Conservation (phyloP, 2,329 filamentous ascomycete species). For the Botrytis medusae region DNA sequence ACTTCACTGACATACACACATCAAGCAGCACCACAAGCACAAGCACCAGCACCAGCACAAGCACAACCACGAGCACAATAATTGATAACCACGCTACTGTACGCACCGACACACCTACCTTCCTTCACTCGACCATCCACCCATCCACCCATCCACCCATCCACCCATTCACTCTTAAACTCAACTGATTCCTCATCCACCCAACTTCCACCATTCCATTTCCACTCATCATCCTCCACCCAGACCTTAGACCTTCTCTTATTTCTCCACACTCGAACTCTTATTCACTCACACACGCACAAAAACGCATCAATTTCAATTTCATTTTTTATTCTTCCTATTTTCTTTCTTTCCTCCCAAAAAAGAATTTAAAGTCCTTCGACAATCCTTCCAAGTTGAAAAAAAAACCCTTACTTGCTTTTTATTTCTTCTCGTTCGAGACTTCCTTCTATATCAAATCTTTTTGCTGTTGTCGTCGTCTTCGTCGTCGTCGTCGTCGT, state of each 20-base stretch:
- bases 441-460: background rate
- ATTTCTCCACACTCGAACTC: slow-evolving; percentile 2
- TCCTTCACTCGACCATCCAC: background rate
- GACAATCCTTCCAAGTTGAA: background rate
- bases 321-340: background rate
- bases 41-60: background rate
- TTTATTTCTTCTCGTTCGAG: background rate
- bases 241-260: background rate
- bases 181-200: background rate
- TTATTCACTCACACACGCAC: background rate
- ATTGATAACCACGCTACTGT: background rate
- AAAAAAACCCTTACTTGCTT: background rate
- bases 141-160: too few relatives aligned
- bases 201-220: background rate
- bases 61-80: too few relatives aligned
- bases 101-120: background rate
- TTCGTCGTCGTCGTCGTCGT: background rate
- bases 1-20: background rate
- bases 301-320: slow-evolving; percentile 14
- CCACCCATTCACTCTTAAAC: background rate
- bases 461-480: background rate
- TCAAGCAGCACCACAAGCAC: background rate
- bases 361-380: slow-evolving; percentile 3
- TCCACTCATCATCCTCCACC: background rate
- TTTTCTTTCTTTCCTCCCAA: background rate